A percentile compares a stretch with the other conserved stretches of the same genome.
These are phyloP conservation scores for Globisporangium parvum DNA, from an alignment of 352 stramenopile genomes.

Conservation along the genomic window DNA sequence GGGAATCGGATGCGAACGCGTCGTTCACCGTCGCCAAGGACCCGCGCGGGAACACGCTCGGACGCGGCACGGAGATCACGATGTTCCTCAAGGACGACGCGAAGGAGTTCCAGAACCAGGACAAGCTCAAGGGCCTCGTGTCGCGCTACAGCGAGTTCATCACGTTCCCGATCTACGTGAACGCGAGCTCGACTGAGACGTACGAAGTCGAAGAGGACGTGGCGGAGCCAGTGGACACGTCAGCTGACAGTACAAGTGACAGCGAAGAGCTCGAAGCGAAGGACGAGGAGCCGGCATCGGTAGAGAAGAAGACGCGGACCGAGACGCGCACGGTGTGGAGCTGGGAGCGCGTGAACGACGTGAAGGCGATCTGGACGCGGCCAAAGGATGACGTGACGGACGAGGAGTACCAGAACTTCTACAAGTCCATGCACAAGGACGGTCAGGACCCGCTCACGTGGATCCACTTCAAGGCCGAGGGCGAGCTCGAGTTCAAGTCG, in stretches of 20 bases:
- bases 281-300: conserved; percentile 27
- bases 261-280: conserved; percentile 37
- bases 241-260: conserved; percentile 36
- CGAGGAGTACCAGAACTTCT: conserved; percentile 99
- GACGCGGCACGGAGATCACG: conserved; percentile 97
- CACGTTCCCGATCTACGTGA: conserved; percentile 98
- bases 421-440: conserved; percentile 93
- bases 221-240: conserved; percentile 49
- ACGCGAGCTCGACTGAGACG: conserved; percentile 88
- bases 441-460: conserved; percentile 89
- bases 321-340: conserved; percentile 93
- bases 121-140: conserved; percentile 94
- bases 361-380: conserved; percentile 97
- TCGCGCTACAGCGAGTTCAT: conserved; percentile 99
- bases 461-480: conserved; percentile 99
- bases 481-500: conserved; percentile 99
- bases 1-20: conserved; percentile 96
- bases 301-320: conserved; percentile 80
- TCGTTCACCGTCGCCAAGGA: conserved; percentile 96
- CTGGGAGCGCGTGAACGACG: conserved; percentile 96
- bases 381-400: conserved; percentile 95
- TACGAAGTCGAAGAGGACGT: conserved; percentile 88
- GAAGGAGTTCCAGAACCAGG: conserved; percentile 92
- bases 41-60: conserved; percentile 93
- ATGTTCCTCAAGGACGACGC: conserved; percentile 99